Evolutionary conservation across 345 rosid genomes (phyloP), one percentile per base, ranked within the genome.

Genomic region (Dovyalis caffra): DNA sequence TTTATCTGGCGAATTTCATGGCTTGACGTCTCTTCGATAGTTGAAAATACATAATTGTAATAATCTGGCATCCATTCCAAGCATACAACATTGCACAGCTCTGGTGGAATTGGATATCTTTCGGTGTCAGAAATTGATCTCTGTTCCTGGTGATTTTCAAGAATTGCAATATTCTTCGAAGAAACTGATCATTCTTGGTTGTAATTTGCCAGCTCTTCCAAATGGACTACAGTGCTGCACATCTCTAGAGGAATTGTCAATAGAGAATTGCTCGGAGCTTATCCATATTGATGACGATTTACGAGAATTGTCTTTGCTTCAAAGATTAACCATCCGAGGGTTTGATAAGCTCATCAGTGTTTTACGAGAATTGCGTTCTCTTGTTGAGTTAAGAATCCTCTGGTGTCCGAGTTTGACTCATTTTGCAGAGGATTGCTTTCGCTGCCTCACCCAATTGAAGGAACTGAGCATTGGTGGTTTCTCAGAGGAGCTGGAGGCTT

Each of bases 381-480:
- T 74, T 56, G 18, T 16, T 56, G 15, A 8, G 9, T 66, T 37
- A 14, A 1, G 4, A 18, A 21, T 74, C 25, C 15, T 16, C 1
- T 2, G 11, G 6, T 64, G 51, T 47, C 49, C 32, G 26, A 49
- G 58, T 21, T 51, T 74, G 49, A 31, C 16, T 3, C 6, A 21
- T 34, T 64, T 74, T 25, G 11, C 20, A 6, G 6, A 53, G 33
- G 45, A 32, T 4, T 29, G 6, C 28, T n/a, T 66, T 1, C 16
- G 12, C 1, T 9, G 2, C 51, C 51, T 66, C 53, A 11, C 51
- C 29, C 69, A 31, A 26, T 29, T 77, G 67, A 66, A 64, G 56
- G 8, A n/a, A 10, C 38, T 77, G 57, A 32, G 37, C 28, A 29
- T 77, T 21, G 58, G 72, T 56, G 65, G 71, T 32, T 71, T 65